Conservation (phyloP, 768 basidiomycete species). For the Xerocomus potaroensis region DNA sequence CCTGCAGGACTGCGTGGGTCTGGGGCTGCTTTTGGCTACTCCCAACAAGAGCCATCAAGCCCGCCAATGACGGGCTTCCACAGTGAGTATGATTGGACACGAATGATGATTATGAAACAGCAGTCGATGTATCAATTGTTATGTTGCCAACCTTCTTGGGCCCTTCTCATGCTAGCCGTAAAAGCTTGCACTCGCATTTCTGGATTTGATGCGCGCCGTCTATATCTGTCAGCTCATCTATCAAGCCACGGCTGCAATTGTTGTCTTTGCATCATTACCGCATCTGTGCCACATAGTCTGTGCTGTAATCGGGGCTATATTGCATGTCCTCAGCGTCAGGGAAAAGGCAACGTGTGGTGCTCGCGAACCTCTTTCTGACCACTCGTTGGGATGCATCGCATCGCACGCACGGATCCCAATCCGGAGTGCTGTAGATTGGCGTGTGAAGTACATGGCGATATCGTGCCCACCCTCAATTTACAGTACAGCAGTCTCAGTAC, state of each 20-base stretch:
- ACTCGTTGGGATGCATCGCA: constrained; percentile 9
- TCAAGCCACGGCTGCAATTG: constrained; percentile 2
- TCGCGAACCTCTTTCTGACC: neutral
- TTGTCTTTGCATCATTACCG: constrained; percentile 25
- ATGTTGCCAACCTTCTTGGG: constrained; percentile 6
- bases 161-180: constrained; percentile 11
- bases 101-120: constrained; percentile 21
- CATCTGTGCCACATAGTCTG: constrained; percentile 17
- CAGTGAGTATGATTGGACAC: constrained; percentile 12
- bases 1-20: constrained; percentile 14
- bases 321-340: constrained; percentile 8
- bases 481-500: constrained; percentile 17
- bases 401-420: constrained; percentile 15
- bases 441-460: constrained; percentile 4
- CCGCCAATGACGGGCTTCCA: constrained; percentile 24
- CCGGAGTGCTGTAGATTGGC: constrained; percentile 8
- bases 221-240: constrained; percentile 12
- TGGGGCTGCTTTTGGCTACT: constrained; percentile 14
- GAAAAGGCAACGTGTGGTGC: constrained; percentile 18
- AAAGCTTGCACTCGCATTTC: constrained; percentile 3
- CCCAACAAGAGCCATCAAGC: constrained; percentile 14
- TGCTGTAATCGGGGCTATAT: constrained; percentile 16
- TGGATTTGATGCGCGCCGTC: constrained; percentile 16
- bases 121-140: constrained; percentile 11
- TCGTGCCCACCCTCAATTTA: constrained; percentile 21